Evolutionary conservation across 805 yeast species (phyloP).

Genomic region (Kluyveromyces siamensis): DNA sequence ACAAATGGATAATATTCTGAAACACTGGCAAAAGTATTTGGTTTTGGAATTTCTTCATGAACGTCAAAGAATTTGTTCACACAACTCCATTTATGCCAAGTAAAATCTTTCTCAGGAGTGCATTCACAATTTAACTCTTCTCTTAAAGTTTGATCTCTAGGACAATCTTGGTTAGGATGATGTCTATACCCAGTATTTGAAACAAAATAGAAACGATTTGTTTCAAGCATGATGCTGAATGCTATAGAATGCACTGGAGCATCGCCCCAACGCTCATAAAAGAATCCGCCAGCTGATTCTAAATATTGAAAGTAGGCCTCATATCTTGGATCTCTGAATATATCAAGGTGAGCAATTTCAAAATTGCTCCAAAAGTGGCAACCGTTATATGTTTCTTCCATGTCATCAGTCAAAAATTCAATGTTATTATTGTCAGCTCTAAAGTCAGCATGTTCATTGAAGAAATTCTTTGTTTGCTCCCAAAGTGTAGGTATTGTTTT

Average conservation of each 20-base stretch:
- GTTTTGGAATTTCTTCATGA: conserved; percentile 4
- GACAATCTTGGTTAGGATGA: conserved; percentile 70
- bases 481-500: conserved; percentile 54
- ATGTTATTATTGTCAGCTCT: conserved; percentile 50
- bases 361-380: conserved; percentile 92
- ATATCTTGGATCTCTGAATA: conserved; percentile 62
- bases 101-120: conserved; percentile 48
- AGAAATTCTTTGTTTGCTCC: conserved; percentile 57
- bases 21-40: conserved; percentile 6
- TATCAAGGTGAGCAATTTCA: conserved; percentile 79
- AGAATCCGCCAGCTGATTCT: conserved; percentile 70
- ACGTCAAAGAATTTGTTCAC: conserved; percentile 41
- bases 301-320: conserved; percentile 51
- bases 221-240: conserved; percentile 60
- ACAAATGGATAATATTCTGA: conserved; percentile 7
- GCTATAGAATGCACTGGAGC: conserved; percentile 86
- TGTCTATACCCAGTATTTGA: conserved; percentile 75
- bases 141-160: conserved; percentile 46
- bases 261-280: conserved; percentile 91
- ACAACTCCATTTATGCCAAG: conserved; percentile 60
- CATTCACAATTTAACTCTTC: conserved; percentile 50
- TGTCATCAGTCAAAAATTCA: conserved; percentile 51
- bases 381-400: conserved; percentile 34
- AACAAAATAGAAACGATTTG: conserved; percentile 70
- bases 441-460: conserved; percentile 48